Conservation (phyloP, 768 basidiomycete genomes). For the Arthromyces matolae region DNA sequence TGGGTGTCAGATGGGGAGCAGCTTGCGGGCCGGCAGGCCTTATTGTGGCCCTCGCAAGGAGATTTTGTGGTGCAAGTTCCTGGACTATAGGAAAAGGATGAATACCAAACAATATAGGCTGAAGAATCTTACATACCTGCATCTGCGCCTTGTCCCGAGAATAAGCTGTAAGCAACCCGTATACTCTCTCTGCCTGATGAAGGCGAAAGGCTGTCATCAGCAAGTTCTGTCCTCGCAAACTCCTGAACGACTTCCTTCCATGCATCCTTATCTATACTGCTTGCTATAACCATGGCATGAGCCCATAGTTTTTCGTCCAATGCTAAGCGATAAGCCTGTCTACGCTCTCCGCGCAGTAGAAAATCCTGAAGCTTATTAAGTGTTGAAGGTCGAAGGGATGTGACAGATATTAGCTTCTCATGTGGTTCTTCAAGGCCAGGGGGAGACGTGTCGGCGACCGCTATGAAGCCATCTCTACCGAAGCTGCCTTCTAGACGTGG, state of each 20-base stretch:
- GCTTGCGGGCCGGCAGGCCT: conserved; percentile 34
- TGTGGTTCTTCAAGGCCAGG: conserved; percentile 25
- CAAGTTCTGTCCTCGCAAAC: conserved; percentile 78
- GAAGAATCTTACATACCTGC: conserved; percentile 56
- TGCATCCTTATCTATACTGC: conserved; percentile 86
- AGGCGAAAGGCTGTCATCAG: conserved; percentile 16
- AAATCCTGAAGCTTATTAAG: conserved; percentile 77
- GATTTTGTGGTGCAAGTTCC: conserved; percentile 61
- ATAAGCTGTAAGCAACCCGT: conserved; percentile 76
- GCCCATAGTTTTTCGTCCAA: conserved; percentile 89
- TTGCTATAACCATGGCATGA: conserved; percentile 93
- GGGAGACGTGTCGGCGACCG: conserved; percentile 30
- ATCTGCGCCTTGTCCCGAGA: conserved; percentile 77
- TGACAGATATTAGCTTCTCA: conserved; percentile 54
- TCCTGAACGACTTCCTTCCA: conserved; percentile 91
- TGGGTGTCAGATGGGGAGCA: conserved; percentile 24
- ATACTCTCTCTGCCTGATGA: conserved; percentile 63
- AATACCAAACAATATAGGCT: conserved; percentile 7
- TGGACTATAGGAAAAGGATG: conserved; percentile 48
- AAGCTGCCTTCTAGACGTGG: conserved; percentile 44
- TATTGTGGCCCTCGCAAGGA: conserved; percentile 40
- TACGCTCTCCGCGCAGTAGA: conserved; percentile 79
- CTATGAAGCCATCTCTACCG: conserved; percentile 25
- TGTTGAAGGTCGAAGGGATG: conserved; percentile 56
- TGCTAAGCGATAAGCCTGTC: conserved; percentile 84